Base-by-base conservation (phyloP, 2,329 filamentous ascomycete species). In the Fusarium sp. region DNA sequence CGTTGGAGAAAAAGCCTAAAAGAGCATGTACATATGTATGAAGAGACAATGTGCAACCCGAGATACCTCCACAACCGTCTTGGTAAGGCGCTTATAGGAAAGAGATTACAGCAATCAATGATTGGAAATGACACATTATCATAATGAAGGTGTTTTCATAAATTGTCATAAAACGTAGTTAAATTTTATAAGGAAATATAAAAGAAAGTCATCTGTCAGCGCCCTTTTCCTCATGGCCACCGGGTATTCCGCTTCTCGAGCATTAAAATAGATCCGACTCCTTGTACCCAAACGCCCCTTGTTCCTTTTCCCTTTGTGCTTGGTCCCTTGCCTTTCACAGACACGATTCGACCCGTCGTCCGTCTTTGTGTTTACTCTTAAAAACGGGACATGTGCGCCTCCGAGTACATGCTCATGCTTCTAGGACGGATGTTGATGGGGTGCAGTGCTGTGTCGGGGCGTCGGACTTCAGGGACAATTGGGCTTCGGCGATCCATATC, bases 371-470 rank as follows among this genome's bases (percentile, higher is more conserved):
- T 36, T 23, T 38, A 8, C n/a, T 54, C 45, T 65, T 73, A 85
- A 71, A 86, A 86, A 23, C 81, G 80, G 43, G 80, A 78, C 73
- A 87, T 79, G 65, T 85, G 76, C n/a, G 80, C 83, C 62, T 80
- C 82, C 43, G 84, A 86, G 73, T 87, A 87, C 9, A 76, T 75
- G 66, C 79, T 83, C 4, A 56, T 47, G 71, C 77, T 82, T 26
- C 75, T 73, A 4, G 76, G 77, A 30, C 76, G 78, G 48, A 82
- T 81, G 68, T 84, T 79, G 42, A 82, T 82, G 24, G 88, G 88
- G 68, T 90, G 88, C 65, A 88, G 62, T 3, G 85, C 85, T 9
- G 87, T 87, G 26, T 85, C 82, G 2, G 88, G 88, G 12, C 87
- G 82, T 72, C 82, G 79, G 14, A 89, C 62, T 1, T 80, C 80